Percentiles rank a stretch among this genome's conserved stretches.
phyloP scores from a whole-genome alignment of 2,329 filamentous ascomycete genomes.

The Aspergillus tamarii region DNA sequence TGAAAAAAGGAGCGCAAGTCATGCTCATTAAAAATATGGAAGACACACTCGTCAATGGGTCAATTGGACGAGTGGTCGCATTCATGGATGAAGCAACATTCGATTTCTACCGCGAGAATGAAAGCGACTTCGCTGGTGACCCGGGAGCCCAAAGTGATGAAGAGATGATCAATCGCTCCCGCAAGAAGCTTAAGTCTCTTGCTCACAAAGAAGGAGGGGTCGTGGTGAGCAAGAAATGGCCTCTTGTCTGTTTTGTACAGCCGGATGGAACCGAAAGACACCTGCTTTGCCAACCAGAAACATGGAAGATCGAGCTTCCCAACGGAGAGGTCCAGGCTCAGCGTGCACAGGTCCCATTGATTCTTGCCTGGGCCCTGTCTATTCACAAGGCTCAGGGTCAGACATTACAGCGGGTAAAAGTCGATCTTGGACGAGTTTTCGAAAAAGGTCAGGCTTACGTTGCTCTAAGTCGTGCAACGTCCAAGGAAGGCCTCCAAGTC shows the following conservation, averaged over 20 bases:
- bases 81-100: slow-evolving; percentile 75
- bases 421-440: slow-evolving; percentile 88
- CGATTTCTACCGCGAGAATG: slow-evolving; percentile 60
- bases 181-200: slow-evolving; percentile 60
- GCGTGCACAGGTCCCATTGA: slow-evolving; percentile 79
- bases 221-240: slow-evolving; percentile 65
- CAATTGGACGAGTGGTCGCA: slow-evolving; percentile 79
- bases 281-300: slow-evolving; percentile 81
- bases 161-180: slow-evolving; percentile 46
- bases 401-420: slow-evolving; percentile 89
- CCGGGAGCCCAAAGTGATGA: slow-evolving; percentile 52
- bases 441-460: slow-evolving; percentile 98
- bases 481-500: slow-evolving; percentile 84
- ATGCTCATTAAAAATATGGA: slow-evolving; percentile 99
- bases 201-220: slow-evolving; percentile 54
- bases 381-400: slow-evolving; percentile 99
- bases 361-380: slow-evolving; percentile 93
- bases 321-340: slow-evolving; percentile 92
- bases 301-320: slow-evolving; percentile 97
- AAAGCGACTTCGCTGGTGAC: slow-evolving; percentile 58
- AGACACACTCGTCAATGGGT: slow-evolving; percentile 89
- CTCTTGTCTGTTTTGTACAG: slow-evolving; percentile 80
- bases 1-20: slow-evolving; percentile 93
- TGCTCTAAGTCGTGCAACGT: slow-evolving; percentile 88
- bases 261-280: slow-evolving; percentile 75